phyloP scores from a whole-genome alignment of 192 early-diverging fungal species.

The Chytriomyces sp. region DNA sequence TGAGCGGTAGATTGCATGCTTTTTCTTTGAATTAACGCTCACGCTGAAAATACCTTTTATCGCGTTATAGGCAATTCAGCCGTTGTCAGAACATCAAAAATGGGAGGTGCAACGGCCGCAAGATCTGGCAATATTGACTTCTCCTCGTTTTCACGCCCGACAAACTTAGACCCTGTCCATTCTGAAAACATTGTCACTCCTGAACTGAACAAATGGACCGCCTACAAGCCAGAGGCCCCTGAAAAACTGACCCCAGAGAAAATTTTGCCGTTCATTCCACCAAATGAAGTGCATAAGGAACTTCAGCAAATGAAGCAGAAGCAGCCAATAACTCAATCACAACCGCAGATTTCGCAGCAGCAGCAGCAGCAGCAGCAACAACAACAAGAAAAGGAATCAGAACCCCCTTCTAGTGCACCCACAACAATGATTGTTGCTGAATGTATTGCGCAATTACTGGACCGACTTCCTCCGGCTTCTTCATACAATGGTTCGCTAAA shows the following conservation, averaged over 20 bases:
- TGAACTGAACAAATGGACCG: conserved; percentile 73
- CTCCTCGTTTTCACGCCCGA: background rate
- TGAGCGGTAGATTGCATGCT: background rate
- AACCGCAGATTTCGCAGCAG: background rate
- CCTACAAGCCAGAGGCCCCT: conserved; percentile 63
- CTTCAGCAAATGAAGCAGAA: background rate
- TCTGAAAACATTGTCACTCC: conserved; percentile 75
- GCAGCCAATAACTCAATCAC: background rate
- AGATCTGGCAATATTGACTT: no score
- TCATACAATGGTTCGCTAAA: conserved; percentile 44
- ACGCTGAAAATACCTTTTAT: no score
- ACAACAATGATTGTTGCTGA: conserved; percentile 39
- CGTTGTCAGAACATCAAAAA: no score
- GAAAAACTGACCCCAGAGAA: background rate
- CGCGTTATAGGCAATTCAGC: no score
- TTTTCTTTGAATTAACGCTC: no score
- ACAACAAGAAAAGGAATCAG: background rate
- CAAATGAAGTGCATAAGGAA: no score
- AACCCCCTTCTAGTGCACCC: background rate
- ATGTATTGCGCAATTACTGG: conserved; percentile 39
- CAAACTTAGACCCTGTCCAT: conserved; percentile 58
- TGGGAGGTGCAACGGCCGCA: no score
- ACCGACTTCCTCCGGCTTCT: conserved; percentile 38
- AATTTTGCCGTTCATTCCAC: background rate
- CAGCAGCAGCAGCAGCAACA: no score